Percentiles rank a stretch among this genome's conserved stretches.
Conservation (phyloP, 2,329 filamentous ascomycete species). For the Ceratocystis huliohia region DNA sequence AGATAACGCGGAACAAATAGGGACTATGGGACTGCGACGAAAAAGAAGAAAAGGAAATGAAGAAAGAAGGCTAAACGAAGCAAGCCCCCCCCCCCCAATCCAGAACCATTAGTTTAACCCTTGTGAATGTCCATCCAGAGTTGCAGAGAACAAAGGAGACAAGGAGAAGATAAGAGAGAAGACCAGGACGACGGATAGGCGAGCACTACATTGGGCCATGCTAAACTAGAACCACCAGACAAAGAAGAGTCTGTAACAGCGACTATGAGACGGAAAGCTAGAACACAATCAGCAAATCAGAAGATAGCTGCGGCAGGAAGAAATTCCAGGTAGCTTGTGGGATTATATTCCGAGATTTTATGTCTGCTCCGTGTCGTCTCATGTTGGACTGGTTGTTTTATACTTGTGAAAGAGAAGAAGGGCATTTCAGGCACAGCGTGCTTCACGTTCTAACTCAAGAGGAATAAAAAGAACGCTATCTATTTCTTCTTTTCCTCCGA, state of each 20-base stretch:
- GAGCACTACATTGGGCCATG: no score
- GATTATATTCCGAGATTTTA: conserved; percentile 3
- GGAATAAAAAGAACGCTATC: neutral
- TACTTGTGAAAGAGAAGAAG: neutral
- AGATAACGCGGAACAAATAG: no score
- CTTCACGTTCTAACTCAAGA: neutral
- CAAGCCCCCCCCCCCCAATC: neutral
- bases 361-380: neutral
- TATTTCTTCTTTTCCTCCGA: neutral
- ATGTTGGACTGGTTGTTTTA: conserved; percentile 4
- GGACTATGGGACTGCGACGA: no score
- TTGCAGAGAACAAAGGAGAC: neutral
- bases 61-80: neutral
- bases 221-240: neutral
- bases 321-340: neutral
- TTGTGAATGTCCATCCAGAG: neutral
- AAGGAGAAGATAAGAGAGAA: neutral
- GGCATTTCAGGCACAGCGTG: neutral
- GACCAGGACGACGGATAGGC: no score
- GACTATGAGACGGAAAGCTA: neutral
- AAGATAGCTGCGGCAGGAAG: neutral
- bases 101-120: neutral
- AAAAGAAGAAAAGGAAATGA: no score
- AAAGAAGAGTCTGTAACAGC: neutral
- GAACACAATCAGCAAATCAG: neutral